Evolutionary conservation across 768 basidiomycete species (phyloP).

Genomic region (Neoboletus magnificus): DNA sequence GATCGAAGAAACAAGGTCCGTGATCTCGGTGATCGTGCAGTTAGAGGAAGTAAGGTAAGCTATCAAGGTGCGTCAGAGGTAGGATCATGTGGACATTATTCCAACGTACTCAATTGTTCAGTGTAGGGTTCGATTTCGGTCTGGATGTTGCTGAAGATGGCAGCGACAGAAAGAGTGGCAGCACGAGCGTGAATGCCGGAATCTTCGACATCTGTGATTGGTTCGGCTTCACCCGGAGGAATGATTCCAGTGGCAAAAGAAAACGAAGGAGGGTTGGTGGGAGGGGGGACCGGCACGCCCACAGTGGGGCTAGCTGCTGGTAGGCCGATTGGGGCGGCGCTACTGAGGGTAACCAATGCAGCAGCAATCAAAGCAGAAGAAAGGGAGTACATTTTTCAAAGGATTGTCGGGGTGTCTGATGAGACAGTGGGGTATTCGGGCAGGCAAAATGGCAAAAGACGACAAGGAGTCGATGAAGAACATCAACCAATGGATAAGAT

Average conservation of each 20-base stretch:
- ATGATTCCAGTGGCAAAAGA: background rate
- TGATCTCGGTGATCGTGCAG: conserved; percentile 21
- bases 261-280: no score
- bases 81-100: background rate
- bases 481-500: background rate
- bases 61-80: conserved; percentile 10
- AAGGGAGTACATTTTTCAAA: conserved; percentile 39
- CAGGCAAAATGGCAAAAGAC: conserved; percentile 4
- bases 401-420: conserved; percentile 28
- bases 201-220: background rate
- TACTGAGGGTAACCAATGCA: conserved; percentile 30
- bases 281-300: background rate
- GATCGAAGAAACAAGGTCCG: conserved; percentile 22
- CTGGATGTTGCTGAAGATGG: conserved; percentile 23
- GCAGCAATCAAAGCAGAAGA: conserved; percentile 23
- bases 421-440: conserved; percentile 1
- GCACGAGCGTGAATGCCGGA: background rate
- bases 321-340: conserved; percentile 17
- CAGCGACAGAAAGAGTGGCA: conserved; percentile 18
- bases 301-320: background rate
- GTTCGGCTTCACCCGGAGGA: no score
- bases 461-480: conserved; percentile 18
- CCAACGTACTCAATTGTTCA: conserved; percentile 28
- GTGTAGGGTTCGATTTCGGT: conserved; percentile 14
- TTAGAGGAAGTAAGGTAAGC: conserved; percentile 24